Evolutionary conservation across 2,329 filamentous ascomycete species (phyloP), one percentile per base, ranked within the genome.

Genomic region (Ophiocordyceps camponoti-floridani): DNA sequence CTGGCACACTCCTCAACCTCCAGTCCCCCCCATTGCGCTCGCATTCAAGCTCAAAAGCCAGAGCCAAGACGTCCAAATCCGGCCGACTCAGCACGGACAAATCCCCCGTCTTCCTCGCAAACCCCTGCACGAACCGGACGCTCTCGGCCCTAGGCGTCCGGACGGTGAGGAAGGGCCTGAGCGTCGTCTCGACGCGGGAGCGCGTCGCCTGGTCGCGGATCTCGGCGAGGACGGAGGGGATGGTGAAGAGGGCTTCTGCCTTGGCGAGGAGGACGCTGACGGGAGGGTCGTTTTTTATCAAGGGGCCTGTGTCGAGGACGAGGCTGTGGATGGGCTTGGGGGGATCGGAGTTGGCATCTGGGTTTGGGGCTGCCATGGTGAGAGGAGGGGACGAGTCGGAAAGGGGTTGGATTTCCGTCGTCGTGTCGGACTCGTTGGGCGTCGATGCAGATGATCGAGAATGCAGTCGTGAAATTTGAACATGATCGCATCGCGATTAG

Each of bases 41-140:
- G 54, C 84, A 83, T 55, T 96, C 89, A n/a, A 96, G 60, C 59
- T 98, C 91, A 60, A 96, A 96, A 1, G 86, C 83, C 46, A 98
- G 67, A 9, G 89, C 91, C 56, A 96, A 68, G 38, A 98, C 73
- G 52, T 93, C 83, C 48, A 96, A 68, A 77, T 98, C 91, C 1
- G 87, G 83, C 57, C 74, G 78, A 63, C 88, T 95, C 47, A 98
- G 67, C 1, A 95, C 89, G 11, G 82, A 76, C 49, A 88, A 71
- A 60, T 98, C 91, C 45, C 91, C 91, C 0, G 91, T 96, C 59
- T 79, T 82, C 45, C 84, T 76, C 41, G 91, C 84, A 66, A 96
- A 96, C 47, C 84, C 82, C 43, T 77, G 78, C 4, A 95, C 75
- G 47, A 89, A 72, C 55, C 81, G 82, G 50, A 95, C 65, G 52